Conservation (phyloP, 2,329 filamentous ascomycete species). For the Arthroderma uncinatum region DNA sequence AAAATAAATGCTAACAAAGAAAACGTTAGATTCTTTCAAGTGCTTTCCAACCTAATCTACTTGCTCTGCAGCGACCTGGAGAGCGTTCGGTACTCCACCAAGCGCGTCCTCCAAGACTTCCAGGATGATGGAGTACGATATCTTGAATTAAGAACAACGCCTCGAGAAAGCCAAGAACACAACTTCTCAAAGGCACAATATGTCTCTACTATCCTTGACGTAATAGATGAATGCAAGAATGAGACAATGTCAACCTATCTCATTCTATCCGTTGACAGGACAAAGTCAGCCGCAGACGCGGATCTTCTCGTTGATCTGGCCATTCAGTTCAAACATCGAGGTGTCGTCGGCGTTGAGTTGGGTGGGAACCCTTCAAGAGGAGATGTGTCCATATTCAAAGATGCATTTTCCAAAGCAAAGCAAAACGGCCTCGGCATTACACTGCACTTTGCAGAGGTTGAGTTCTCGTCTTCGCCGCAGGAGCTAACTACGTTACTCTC, state of each 20-base stretch:
- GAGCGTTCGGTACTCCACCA: constrained; percentile 52
- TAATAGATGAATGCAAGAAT: constrained; percentile 46
- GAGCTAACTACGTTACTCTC: constrained; percentile 56
- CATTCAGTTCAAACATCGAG: constrained; percentile 39
- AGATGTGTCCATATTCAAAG: constrained; percentile 48
- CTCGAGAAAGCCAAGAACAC: constrained; percentile 48
- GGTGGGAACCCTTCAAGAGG: constrained; percentile 63
- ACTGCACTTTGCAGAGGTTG: constrained; percentile 66
- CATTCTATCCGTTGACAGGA: constrained; percentile 64
- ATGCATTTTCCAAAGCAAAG: constrained; percentile 49
- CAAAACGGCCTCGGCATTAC: constrained; percentile 51
- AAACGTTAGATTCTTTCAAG: constrained; percentile 55
- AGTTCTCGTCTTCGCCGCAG: constrained; percentile 42
- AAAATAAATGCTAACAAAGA: not conserved
- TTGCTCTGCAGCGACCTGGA: constrained; percentile 54
- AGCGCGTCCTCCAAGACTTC: constrained; percentile 55
- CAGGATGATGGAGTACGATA: constrained; percentile 61
- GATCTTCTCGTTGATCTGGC: constrained; percentile 55
- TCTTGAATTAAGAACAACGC: constrained; percentile 70
- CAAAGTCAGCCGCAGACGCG: constrained; percentile 49
- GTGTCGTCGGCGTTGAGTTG: constrained; percentile 64
- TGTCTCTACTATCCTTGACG: constrained; percentile 52
- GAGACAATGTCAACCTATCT: constrained; percentile 49
- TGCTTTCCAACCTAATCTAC: constrained; percentile 73
- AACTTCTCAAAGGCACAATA: constrained; percentile 53